Base-by-base conservation (phyloP, 2,329 filamentous ascomycete species). In the Thielaviopsis populi region DNA sequence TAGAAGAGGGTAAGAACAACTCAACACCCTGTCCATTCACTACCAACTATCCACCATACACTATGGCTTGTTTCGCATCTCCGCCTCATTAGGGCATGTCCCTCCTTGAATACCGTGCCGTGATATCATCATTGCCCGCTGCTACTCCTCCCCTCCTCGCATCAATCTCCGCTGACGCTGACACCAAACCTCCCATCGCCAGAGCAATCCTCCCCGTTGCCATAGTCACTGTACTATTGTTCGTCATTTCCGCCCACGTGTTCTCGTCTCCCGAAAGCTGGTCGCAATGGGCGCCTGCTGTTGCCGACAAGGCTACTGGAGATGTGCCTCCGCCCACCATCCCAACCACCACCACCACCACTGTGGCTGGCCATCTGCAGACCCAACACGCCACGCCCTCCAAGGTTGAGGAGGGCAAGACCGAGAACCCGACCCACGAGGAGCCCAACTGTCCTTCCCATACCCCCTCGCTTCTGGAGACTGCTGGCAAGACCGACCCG, bases 191-290 rank as follows among this genome's bases (percentile, higher is more conserved):
- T 4, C n/a, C 22, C 43, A 22, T 37, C 30, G n/a, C 30, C 37
- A 63, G 65, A 43, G 46, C 56, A 24, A 30, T 66, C 40, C 22
- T 66, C 27, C 64, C 64, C n/a, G 54, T 56, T n/a, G 59, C 61
- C 40, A 46, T 66, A 17, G 64, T 61, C 56, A 63, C 59, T 37
- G 64, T 66, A 17, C 43, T 66, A 8, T 54, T 66, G 42, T 66
- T 66, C 56, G 46, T 66, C 19, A 61, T 63, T 22, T 66, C 64
- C 17, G 64, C 64, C 54, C 64, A 66, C 30, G 56, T 66, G 33
- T 63, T 66, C 40, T 61, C 64, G 8, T 60, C 43, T 7, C 58
- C 64, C 2, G 56, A 66, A 61, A 63, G 33, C 46, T 66, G 64
- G 64, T 66, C 64, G 7, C 50, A 63, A 50, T 66, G 64, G 64